A percentile compares a stretch with the other conserved stretches of the same genome.
phyloP scores from a whole-genome alignment of 768 basidiomycete species.

The Amanita pallidorosea region DNA sequence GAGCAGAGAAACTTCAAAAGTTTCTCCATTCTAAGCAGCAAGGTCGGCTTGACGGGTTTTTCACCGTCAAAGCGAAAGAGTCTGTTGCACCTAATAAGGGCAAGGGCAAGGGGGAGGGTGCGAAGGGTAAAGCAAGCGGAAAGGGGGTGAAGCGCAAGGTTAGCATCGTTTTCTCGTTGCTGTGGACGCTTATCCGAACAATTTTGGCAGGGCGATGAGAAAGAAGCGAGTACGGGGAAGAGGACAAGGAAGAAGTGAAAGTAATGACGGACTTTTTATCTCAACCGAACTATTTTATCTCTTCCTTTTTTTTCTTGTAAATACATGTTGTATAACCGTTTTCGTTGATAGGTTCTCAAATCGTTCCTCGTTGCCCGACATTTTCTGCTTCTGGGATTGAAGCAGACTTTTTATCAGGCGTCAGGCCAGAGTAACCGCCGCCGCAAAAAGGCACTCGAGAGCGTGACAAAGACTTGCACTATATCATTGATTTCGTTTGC shows the following conservation, averaged over 20 bases:
- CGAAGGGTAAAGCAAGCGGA: conserved; percentile 25
- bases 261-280: conserved; percentile 7
- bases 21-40: conserved; percentile 87
- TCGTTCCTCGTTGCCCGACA: not conserved
- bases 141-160: conserved; percentile 17
- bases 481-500: too few relatives aligned
- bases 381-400: too few relatives aligned
- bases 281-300: not conserved
- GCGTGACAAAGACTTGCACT: too few relatives aligned
- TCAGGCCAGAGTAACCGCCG: too few relatives aligned
- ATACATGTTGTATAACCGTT: not conserved
- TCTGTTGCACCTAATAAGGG: conserved; percentile 18
- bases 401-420: too few relatives aligned
- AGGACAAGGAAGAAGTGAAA: conserved; percentile 45
- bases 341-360: not conserved
- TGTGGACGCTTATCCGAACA: not conserved
- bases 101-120: conserved; percentile 18
- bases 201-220: conserved; percentile 14
- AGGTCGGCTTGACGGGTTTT: conserved; percentile 93
- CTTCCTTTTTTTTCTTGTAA: not conserved
- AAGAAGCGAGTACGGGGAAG: conserved; percentile 18
- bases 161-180: not conserved
- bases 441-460: too few relatives aligned
- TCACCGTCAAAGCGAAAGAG: conserved; percentile 61
- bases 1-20: conserved; percentile 87